Percentiles rank a stretch among this genome's conserved stretches.
These are phyloP conservation scores for Taiozyma sp. DNA, from an alignment of 1,139 yeast genomes.

Conservation along the genomic window DNA sequence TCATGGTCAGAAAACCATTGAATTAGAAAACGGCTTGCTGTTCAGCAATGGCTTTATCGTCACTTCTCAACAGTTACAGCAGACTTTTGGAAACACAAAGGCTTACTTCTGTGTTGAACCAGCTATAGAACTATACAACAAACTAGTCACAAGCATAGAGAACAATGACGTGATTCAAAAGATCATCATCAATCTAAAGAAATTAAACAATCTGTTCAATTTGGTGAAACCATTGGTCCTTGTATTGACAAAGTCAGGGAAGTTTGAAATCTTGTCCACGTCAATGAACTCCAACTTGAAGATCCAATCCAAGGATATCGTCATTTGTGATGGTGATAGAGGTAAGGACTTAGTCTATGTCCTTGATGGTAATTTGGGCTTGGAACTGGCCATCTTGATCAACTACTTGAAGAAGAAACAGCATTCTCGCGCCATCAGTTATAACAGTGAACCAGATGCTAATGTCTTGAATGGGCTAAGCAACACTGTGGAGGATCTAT, in stretches of 20 bases:
- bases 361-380: slow-evolving; percentile 57
- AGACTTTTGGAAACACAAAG: slow-evolving; percentile 35
- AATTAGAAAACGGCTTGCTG: slow-evolving; percentile 53
- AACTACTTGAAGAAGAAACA: slow-evolving; percentile 76
- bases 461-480: slow-evolving; percentile 7
- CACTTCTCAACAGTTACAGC: slow-evolving; percentile 43
- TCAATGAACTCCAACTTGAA: slow-evolving; percentile 51
- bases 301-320: slow-evolving; percentile 69
- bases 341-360: slow-evolving; percentile 89
- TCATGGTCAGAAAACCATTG: slow-evolving; percentile 9
- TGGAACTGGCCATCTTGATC: slow-evolving; percentile 77
- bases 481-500: slow-evolving; percentile 20
- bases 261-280: slow-evolving; percentile 77
- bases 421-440: slow-evolving; percentile 70
- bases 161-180: slow-evolving; percentile 12
- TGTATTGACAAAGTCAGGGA: slow-evolving; percentile 83
- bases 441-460: slow-evolving; percentile 10
- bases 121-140: slow-evolving; percentile 24
- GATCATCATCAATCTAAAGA: slow-evolving; percentile 21
- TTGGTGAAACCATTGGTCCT: slow-evolving; percentile 44
- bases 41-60: slow-evolving; percentile 44
- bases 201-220: slow-evolving; percentile 21
- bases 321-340: slow-evolving; percentile 95
- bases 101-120: slow-evolving; percentile 46
- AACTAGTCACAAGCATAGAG: slow-evolving; percentile 19